A percentile compares a stretch with the other conserved stretches of the same genome.
Conservation (phyloP, 805 yeast species). For the Peterozyma toletana region DNA sequence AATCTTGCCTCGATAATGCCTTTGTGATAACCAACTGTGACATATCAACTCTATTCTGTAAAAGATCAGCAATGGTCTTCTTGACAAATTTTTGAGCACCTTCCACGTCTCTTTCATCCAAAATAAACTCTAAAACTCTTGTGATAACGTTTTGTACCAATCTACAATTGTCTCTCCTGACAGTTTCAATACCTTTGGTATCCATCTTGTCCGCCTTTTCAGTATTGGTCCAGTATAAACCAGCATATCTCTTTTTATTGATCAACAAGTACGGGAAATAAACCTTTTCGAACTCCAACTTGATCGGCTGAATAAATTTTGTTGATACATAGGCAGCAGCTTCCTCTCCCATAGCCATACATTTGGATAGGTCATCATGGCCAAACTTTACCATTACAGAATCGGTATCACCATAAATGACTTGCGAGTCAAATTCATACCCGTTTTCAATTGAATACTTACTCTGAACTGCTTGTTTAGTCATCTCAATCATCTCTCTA, state of each 20-base stretch:
- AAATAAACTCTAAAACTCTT: constrained; percentile 73
- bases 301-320: constrained; percentile 77
- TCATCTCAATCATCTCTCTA: constrained; percentile 91
- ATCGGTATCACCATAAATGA: constrained; percentile 97
- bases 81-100: constrained; percentile 84
- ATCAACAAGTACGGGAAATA: constrained; percentile 91
- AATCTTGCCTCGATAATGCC: constrained; percentile 82
- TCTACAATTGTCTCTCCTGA: constrained; percentile 94
- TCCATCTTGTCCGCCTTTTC: constrained; percentile 95
- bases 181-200: constrained; percentile 97
- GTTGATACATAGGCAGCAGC: constrained; percentile 87
- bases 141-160: constrained; percentile 93
- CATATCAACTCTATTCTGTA: constrained; percentile 88
- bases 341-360: constrained; percentile 90
- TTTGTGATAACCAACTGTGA: constrained; percentile 92
- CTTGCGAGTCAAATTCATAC: constrained; percentile 75
- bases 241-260: constrained; percentile 96
- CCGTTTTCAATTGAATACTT: constrained; percentile 80
- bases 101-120: constrained; percentile 80
- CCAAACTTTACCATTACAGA: constrained; percentile 99
- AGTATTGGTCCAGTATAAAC: constrained; percentile 90
- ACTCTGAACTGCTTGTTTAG: constrained; percentile 79
- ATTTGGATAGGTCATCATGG: constrained; percentile 62
- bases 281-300: constrained; percentile 92
- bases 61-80: constrained; percentile 77